Evolutionary conservation across 352 stramenopile genomes (phyloP).

Genomic region (Phytophthora crassamura): DNA sequence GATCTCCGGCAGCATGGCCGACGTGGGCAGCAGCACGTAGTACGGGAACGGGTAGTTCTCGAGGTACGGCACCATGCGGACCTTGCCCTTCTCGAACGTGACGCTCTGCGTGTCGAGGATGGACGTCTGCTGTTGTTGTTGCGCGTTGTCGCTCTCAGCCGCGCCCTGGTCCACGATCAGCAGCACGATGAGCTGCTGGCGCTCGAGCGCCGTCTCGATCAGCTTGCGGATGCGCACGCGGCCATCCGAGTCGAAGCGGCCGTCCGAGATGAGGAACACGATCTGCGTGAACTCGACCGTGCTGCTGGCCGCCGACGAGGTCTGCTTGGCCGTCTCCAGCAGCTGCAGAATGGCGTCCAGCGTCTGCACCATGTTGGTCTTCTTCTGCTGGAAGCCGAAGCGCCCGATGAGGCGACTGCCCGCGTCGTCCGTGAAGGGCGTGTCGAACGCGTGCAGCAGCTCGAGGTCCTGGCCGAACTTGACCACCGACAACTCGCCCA

Average conservation of each 20-base stretch:
- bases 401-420: constrained; percentile 93
- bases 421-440: constrained; percentile 97
- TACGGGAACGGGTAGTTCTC: constrained; percentile 99
- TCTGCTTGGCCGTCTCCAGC: constrained; percentile 86
- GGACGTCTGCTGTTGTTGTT: constrained; percentile 77
- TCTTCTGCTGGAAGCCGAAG: constrained; percentile 98
- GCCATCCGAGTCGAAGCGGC: constrained; percentile 97
- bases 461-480: constrained; percentile 98
- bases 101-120: constrained; percentile 99
- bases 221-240: constrained; percentile 94
- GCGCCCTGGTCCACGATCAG: constrained; percentile 95
- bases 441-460: constrained; percentile 96
- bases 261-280: constrained; percentile 99
- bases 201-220: constrained; percentile 97
- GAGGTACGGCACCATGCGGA: constrained; percentile 97
- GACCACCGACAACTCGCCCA: constrained; percentile 94
- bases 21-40: constrained; percentile 98
- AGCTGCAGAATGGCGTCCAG: constrained; percentile 93
- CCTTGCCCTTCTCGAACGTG: constrained; percentile 96
- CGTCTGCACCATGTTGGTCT: constrained; percentile 96
- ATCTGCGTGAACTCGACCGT: constrained; percentile 95
- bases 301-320: constrained; percentile 50
- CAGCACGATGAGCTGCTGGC: constrained; percentile 98
- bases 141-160: constrained; percentile 28
- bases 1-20: constrained; percentile 96